Conservation (phyloP, 208 protist genomes). For the Wallacemonas sp. region DNA sequence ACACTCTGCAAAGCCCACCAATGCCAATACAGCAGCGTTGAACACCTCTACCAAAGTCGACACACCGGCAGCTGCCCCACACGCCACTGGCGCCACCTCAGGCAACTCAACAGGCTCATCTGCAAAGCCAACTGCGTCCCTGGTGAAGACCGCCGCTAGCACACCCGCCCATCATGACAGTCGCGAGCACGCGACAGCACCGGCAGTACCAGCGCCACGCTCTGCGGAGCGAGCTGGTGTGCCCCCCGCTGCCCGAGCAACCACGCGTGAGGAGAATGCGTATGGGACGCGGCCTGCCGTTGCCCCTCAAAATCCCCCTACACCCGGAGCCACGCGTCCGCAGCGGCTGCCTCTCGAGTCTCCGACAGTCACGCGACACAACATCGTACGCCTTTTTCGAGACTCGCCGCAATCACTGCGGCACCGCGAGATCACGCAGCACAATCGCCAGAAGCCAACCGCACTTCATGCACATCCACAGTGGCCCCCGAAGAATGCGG, state of each 20-base stretch:
- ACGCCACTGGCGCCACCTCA: neutral
- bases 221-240: slow-evolving; percentile 4
- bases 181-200: slow-evolving; percentile 18
- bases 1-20: neutral
- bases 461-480: slow-evolving; percentile 22
- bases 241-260: neutral
- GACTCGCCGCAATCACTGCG: slow-evolving; percentile 47
- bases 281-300: neutral
- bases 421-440: slow-evolving; percentile 29
- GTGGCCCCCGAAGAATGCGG: slow-evolving; percentile 53
- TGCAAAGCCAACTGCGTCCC: slow-evolving; percentile 16
- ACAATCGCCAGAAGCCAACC: slow-evolving; percentile 24
- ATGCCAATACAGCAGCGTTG: neutral
- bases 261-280: neutral
- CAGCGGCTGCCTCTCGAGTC: slow-evolving; percentile 40
- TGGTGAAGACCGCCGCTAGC: neutral
- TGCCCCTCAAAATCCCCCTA: slow-evolving; percentile 13
- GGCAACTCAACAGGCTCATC: slow-evolving; percentile 1
- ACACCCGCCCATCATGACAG: slow-evolving; percentile 13
- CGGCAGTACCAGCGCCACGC: slow-evolving; percentile 6
- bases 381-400: slow-evolving; percentile 47
- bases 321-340: slow-evolving; percentile 14
- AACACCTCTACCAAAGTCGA: neutral
- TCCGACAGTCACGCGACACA: slow-evolving; percentile 38
- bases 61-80: neutral